Percentiles rank a stretch among this genome's conserved stretches.
Evolutionary conservation across 805 yeast species (phyloP).

Genomic region (Metschnikowia picachoensis): DNA sequence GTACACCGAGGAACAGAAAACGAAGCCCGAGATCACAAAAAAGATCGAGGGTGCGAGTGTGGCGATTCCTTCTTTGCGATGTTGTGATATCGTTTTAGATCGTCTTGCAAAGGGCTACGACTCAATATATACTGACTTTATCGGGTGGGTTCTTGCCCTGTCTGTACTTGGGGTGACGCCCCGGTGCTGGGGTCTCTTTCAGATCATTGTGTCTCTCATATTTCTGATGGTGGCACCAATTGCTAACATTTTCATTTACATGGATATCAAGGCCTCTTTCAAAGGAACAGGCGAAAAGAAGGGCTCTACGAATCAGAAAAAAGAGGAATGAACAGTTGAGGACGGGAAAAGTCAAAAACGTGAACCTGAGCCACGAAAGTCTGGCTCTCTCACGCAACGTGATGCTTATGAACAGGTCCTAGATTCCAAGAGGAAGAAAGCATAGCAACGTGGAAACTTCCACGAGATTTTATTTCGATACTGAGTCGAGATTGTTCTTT

Average conservation of each 20-base stretch:
- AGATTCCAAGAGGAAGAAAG: too few species aligned
- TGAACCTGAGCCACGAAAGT: too few species aligned
- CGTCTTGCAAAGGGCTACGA: constrained; percentile 62
- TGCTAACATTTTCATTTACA: constrained; percentile 42
- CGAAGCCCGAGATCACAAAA: constrained; percentile 82
- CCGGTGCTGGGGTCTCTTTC: constrained; percentile 51
- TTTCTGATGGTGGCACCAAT: constrained; percentile 50
- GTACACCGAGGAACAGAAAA: constrained; percentile 67
- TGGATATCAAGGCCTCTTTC: constrained; percentile 51
- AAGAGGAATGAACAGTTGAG: not conserved
- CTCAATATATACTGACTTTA: constrained; percentile 73
- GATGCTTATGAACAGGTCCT: too few species aligned
- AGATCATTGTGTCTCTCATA: constrained; percentile 33
- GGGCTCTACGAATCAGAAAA: not conserved
- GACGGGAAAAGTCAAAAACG: not conserved
- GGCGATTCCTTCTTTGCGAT: constrained; percentile 63
- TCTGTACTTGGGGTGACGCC: constrained; percentile 70
- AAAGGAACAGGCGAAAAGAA: constrained; percentile 20
- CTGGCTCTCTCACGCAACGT: too few species aligned
- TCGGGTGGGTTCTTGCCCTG: constrained; percentile 77
- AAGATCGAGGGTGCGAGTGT: constrained; percentile 80
- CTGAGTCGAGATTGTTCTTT: too few species aligned
- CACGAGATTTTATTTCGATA: too few species aligned
- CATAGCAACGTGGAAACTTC: too few species aligned
- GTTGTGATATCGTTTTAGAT: constrained; percentile 57